Percentiles rank a stretch among this genome's conserved stretches.
phyloP scores from a whole-genome alignment of 768 basidiomycete genomes.

The Serendipita sp. region DNA sequence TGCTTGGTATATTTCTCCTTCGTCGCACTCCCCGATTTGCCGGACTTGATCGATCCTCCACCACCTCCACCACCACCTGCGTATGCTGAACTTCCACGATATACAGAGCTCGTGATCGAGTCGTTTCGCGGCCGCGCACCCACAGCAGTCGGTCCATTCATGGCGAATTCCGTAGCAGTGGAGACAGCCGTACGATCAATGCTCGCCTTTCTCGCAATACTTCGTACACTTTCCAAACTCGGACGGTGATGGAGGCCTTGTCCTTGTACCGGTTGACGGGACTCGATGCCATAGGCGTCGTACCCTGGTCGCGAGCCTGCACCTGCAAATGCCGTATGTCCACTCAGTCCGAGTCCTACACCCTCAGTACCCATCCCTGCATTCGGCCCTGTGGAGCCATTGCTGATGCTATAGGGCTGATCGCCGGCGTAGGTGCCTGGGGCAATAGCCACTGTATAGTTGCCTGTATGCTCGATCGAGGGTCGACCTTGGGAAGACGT shows the following conservation, averaged over 20 bases:
- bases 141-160: neutral
- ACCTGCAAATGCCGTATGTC: neutral
- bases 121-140: neutral
- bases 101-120: neutral
- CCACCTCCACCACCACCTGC: neutral
- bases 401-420: neutral
- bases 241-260: neutral
- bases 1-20: slow-evolving; percentile 3
- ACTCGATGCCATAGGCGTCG: neutral
- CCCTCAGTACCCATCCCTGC: neutral
- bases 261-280: neutral
- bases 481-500: neutral
- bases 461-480: slow-evolving; percentile 1
- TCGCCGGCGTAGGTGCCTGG: neutral
- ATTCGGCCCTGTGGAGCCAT: neutral
- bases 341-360: neutral
- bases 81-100: neutral
- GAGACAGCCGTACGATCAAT: neutral
- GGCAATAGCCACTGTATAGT: slow-evolving; percentile 1
- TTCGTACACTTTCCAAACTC: neutral
- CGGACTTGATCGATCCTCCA: neutral
- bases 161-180: neutral
- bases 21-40: neutral
- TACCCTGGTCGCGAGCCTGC: neutral
- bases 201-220: slow-evolving; percentile 1